These are phyloP conservation scores for Phylloporus arenicola DNA, from an alignment of 768 basidiomycete species.

Conservation along the genomic window DNA sequence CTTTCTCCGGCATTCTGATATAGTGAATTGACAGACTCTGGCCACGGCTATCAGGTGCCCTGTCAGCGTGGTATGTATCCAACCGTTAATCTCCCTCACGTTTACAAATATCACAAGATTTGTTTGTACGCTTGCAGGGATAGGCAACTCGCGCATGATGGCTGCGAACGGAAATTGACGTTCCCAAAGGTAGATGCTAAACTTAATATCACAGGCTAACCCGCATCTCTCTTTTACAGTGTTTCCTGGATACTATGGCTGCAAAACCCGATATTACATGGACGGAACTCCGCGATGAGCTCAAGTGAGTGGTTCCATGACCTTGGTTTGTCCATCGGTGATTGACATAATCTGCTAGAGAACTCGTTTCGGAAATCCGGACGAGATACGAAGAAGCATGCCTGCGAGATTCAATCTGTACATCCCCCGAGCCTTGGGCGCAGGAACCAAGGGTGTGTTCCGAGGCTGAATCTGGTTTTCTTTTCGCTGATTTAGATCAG, in stretches of 20 bases:
- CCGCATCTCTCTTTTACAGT: slow-evolving; percentile 3
- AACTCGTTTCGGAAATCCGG: slow-evolving; percentile 11
- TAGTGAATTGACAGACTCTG: slow-evolving; percentile 36
- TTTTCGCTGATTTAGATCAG: slow-evolving; percentile 5
- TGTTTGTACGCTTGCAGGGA: slow-evolving; percentile 27
- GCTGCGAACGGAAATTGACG: slow-evolving; percentile 12
- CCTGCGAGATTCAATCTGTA: not conserved
- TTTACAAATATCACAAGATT: slow-evolving; percentile 7
- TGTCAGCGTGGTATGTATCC: slow-evolving; percentile 24
- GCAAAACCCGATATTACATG: slow-evolving; percentile 13
- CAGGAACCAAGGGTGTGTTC: slow-evolving; percentile 21
- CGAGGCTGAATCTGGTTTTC: not conserved
- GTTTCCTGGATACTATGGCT: slow-evolving; percentile 14
- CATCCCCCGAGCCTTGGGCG: not conserved
- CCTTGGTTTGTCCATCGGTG: not conserved
- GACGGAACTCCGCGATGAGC: slow-evolving; percentile 14
- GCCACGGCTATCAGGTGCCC: slow-evolving; percentile 44
- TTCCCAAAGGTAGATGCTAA: slow-evolving; percentile 21
- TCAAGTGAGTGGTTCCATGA: slow-evolving; percentile 10
- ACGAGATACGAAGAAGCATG: slow-evolving; percentile 7
- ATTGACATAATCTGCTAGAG: slow-evolving; percentile 4
- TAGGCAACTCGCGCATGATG: slow-evolving; percentile 21
- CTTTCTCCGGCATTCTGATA: not conserved
- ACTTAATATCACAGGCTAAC: not conserved
- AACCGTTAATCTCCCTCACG: not conserved